Conservation (phyloP, 352 stramenopile species). For the Phytophthora citrophthora region DNA sequence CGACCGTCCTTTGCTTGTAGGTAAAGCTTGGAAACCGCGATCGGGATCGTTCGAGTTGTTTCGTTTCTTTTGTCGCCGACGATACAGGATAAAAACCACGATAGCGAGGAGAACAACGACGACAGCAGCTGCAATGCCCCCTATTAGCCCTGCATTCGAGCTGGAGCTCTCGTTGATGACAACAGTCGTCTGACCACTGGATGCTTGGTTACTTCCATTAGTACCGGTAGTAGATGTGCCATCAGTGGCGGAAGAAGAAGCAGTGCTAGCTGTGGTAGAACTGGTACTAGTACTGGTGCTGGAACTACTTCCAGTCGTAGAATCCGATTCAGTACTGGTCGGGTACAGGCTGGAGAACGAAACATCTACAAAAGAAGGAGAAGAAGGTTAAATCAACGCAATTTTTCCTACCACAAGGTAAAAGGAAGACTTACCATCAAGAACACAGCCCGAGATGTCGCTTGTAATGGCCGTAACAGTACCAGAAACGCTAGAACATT, state of each 20-base stretch:
- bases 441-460: slow-evolving; percentile 33
- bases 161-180: slow-evolving; percentile 13
- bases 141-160: slow-evolving; percentile 31
- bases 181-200: slow-evolving; percentile 15
- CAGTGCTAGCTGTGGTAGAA: slow-evolving; percentile 9
- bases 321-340: slow-evolving; percentile 11
- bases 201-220: slow-evolving; percentile 17
- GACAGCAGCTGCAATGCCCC: slow-evolving; percentile 22
- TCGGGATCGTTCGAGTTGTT: background rate
- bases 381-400: too few species aligned
- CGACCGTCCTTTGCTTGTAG: slow-evolving; percentile 10
- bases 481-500: slow-evolving; percentile 27
- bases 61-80: slow-evolving; percentile 17
- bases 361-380: slow-evolving; percentile 19
- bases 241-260: slow-evolving; percentile 2
- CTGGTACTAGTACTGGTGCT: background rate
- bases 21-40: slow-evolving; percentile 10
- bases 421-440: slow-evolving; percentile 28
- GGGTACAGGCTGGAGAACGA: slow-evolving; percentile 42
- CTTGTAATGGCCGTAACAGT: slow-evolving; percentile 28
- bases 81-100: slow-evolving; percentile 37
- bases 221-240: background rate
- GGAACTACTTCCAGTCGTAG: slow-evolving; percentile 13
- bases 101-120: slow-evolving; percentile 24
- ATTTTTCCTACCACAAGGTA: too few species aligned